Evolutionary conservation across 352 stramenopile species (phyloP).

Genomic region (Halophytophthora batemanensis): DNA sequence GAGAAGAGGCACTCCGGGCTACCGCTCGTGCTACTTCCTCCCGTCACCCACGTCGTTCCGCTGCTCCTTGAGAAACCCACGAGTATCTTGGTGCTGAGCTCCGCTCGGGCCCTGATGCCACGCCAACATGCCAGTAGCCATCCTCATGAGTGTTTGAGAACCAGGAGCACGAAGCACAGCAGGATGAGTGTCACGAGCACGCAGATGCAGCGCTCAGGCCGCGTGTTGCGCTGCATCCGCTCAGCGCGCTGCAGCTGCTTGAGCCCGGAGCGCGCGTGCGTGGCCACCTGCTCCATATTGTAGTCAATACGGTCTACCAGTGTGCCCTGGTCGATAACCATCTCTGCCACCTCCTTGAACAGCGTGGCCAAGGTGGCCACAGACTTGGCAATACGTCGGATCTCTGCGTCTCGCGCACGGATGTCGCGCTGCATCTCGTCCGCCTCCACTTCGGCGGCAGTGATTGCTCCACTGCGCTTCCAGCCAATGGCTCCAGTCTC

Average conservation of each 20-base stretch:
- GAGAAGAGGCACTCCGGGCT: background rate
- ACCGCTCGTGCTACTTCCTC: background rate
- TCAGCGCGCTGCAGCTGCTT: conserved; percentile 61
- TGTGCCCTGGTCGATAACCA: conserved; percentile 83
- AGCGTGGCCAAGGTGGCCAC: conserved; percentile 61
- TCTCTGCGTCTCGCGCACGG: conserved; percentile 61
- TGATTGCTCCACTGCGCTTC: conserved; percentile 11
- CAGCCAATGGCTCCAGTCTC: conserved; percentile 11
- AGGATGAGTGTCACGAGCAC: conserved; percentile 58
- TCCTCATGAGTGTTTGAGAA: conserved; percentile 64
- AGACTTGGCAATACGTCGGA: conserved; percentile 75
- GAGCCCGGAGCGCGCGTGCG: conserved; percentile 52
- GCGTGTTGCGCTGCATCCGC: conserved; percentile 58
- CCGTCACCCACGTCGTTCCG: background rate
- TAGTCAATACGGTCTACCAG: conserved; percentile 86
- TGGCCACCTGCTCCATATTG: conserved; percentile 83
- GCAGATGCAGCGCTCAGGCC: conserved; percentile 72
- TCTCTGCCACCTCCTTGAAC: conserved; percentile 78
- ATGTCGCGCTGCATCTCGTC: conserved; percentile 47
- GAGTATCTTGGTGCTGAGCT: conserved; percentile 20
- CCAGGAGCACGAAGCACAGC: conserved; percentile 60
- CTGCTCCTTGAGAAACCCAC: conserved; percentile 36
- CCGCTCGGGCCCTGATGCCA: conserved; percentile 27
- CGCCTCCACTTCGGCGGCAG: conserved; percentile 15
- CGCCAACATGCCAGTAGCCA: background rate